Base-by-base conservation (phyloP, 768 basidiomycete genomes). In the Rhodocollybia butyracea region DNA sequence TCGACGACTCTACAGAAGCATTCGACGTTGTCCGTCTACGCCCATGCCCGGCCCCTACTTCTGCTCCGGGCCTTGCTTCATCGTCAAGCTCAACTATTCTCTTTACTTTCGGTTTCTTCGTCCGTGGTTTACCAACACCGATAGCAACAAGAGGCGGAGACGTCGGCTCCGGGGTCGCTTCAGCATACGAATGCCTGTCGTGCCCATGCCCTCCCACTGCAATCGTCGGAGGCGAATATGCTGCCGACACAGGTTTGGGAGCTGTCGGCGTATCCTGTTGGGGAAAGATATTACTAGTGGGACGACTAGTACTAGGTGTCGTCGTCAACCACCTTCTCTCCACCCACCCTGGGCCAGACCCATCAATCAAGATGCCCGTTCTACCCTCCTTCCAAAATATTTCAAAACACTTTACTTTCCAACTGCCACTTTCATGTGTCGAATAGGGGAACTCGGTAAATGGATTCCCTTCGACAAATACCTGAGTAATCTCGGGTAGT, bases 401-500 rank as follows among this genome's bases (percentile, higher is more conserved):
- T 56, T 88, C 83, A 64, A 95, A 95, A 67, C 94, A 90, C 22
- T 82, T 76, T 31, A 89, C 67, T 17, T 94, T 80, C 68, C 90
- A 92, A 38, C 79, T 80, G 53, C 89, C 85, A n/a, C n/a, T n/a
- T n/a, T n/a, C n/a, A n/a, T n/a, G n/a, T n/a, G n/a, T n/a, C n/a
- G n/a, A n/a, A n/a, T n/a, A n/a, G 59, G 90, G 89, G 36, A 79
- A 70, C 57, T 89, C 85, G 38, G 78, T 75, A 60, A 97, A 81
- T 0, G 90, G 89, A 64, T 99, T 98, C 3, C 89, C 90, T 51
- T 88, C 83, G 21, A 94, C 74, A 85, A 86, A 95, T 2, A 98
- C 76, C 63, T 94, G 87, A 10, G 76, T 59, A 36, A 98, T 82
- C 60, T 89, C 84, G 12, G 94, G 91, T 34, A 98, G 75, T 6